Evolutionary conservation across 2,329 filamentous ascomycete species (phyloP), one percentile per base, ranked within the genome.

Genomic region (Chaetomium olivaceum): DNA sequence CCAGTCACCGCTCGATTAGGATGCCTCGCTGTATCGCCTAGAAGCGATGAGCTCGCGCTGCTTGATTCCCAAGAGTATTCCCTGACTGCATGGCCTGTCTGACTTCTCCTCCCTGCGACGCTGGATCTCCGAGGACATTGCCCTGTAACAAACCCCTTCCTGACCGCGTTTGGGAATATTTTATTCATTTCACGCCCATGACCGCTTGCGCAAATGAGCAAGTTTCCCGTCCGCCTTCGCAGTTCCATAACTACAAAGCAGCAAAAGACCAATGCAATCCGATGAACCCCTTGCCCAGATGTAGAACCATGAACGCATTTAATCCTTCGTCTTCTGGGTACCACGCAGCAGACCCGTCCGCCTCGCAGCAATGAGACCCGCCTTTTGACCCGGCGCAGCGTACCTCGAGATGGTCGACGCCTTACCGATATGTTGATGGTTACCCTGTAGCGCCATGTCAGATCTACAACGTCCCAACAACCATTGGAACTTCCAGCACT

Each of bases 381-480:
- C 95, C 89, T 99, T 99, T 87, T 99, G 95, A 91, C 95, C 95
- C 84, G 93, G 90, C 82, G 90, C 91, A 78, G 95, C 95, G 86
- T 96, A 97, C 83, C 95, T 90, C 77, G 92, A 97, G 85, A 99
- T 99, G 81, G 95, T 99, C 75, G 95, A 99, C 78, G 95, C 95
- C 87, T 99, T 98, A 91, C 95, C 93, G 80, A 97, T 97, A 85
- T 99, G 95, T 88, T 99, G 95, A 85, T 99, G 95, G 90, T 99
- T 98, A 97, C 95, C 94, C 85, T 85, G 79, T 77, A 73, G 58
- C 67, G 67, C 23, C 63, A 70, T 76, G 80, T 87, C 79, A 86
- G 82, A 71, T 65, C 50, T 46, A 2, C 48, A 48, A 51, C 60
- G 50, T 55, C 14, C 33, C 6, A 27, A 19, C 7, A 31, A 2